phyloP scores from a whole-genome alignment of 768 basidiomycete species.

The Lactarius vividus region DNA sequence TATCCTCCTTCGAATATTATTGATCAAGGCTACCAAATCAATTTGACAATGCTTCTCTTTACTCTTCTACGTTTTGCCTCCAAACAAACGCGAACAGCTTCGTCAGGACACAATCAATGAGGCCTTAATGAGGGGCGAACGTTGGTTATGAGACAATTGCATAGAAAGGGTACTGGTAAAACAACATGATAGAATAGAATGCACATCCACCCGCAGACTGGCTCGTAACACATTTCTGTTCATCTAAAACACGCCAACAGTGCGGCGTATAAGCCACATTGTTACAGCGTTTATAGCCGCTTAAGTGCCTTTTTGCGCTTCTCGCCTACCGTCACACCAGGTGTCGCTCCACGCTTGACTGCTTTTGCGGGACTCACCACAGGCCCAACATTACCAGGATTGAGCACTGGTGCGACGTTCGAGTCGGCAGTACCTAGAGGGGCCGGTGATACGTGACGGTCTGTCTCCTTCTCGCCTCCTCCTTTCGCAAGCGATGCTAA shows the following conservation, averaged over 20 bases:
- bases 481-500: conserved; percentile 37
- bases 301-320: conserved; percentile 90
- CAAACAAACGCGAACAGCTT: background rate
- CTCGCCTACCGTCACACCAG: conserved; percentile 53
- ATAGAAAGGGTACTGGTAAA: conserved; percentile 16
- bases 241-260: background rate
- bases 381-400: conserved; percentile 14
- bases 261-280: background rate
- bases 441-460: conserved; percentile 64
- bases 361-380: conserved; percentile 51
- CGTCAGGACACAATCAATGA: background rate
- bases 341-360: conserved; percentile 64
- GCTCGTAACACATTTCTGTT: background rate
- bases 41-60: background rate
- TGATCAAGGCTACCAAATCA: background rate
- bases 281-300: conserved; percentile 46
- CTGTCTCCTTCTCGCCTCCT: conserved; percentile 40
- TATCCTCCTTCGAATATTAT: background rate
- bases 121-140: background rate
- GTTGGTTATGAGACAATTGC: background rate
- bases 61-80: background rate
- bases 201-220: conserved; percentile 1
- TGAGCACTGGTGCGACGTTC: conserved; percentile 45
- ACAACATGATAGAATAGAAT: conserved; percentile 17
- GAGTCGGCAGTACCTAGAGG: conserved; percentile 71